Conservation (phyloP, 169 alveolate species). For the Neospora caninum region DNA sequence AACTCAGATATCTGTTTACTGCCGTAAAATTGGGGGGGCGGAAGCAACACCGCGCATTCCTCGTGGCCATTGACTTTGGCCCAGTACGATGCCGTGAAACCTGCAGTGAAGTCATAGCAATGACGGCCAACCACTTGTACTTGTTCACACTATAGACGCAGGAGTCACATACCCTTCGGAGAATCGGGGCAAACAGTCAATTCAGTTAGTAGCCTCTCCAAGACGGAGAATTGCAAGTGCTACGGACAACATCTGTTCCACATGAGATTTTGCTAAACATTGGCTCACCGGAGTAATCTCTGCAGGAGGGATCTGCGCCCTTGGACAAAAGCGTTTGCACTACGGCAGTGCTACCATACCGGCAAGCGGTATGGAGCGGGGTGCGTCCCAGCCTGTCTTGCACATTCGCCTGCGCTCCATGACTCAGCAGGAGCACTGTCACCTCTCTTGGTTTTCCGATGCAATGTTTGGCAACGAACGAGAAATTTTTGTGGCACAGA, state of each 20-base stretch:
- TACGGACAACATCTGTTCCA: background rate
- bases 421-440: background rate
- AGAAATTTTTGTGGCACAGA: background rate
- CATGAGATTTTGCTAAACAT: background rate
- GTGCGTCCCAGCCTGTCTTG: slow-evolving; percentile 56
- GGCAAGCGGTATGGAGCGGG: slow-evolving; percentile 54
- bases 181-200: background rate
- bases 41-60: slow-evolving; percentile 34
- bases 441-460: slow-evolving; percentile 25
- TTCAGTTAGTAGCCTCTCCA: background rate
- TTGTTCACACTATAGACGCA: too few relatives aligned
- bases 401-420: slow-evolving; percentile 45
- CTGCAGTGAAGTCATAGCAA: background rate
- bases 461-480: background rate
- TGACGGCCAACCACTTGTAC: too few relatives aligned
- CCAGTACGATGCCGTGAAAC: slow-evolving; percentile 60
- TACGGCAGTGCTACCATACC: slow-evolving; percentile 25
- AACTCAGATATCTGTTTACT: slow-evolving; percentile 44
- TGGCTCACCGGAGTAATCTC: slow-evolving; percentile 41
- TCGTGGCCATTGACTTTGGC: slow-evolving; percentile 30
- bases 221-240: background rate
- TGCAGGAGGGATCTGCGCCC: slow-evolving; percentile 47
- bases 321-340: slow-evolving; percentile 33
- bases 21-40: slow-evolving; percentile 47
- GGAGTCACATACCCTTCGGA: too few relatives aligned